Percentiles rank a stretch among this genome's conserved stretches.
phyloP scores from a whole-genome alignment of 2,329 filamentous ascomycete species.

The Alternaria rosae region DNA sequence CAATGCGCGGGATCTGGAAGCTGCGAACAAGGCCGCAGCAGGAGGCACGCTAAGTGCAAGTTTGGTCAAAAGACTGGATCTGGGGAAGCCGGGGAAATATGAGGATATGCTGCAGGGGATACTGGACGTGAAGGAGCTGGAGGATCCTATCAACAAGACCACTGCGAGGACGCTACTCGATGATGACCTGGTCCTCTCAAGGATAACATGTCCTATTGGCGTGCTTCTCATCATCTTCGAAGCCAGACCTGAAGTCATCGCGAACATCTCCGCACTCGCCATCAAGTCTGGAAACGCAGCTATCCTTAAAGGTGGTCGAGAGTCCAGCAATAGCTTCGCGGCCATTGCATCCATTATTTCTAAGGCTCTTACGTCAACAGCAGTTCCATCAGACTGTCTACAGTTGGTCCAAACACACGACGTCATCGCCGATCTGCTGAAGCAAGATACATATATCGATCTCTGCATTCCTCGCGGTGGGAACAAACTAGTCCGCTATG shows the following conservation, averaged over 20 bases:
- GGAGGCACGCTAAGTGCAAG: conserved; percentile 80
- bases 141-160: conserved; percentile 87
- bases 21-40: conserved; percentile 75
- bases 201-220: conserved; percentile 92
- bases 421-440: conserved; percentile 85
- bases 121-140: conserved; percentile 80
- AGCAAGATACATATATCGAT: conserved; percentile 86
- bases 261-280: conserved; percentile 93
- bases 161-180: conserved; percentile 86
- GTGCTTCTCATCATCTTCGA: conserved; percentile 99
- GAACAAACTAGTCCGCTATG: conserved; percentile 87
- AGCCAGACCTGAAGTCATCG: conserved; percentile 95
- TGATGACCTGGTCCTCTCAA: conserved; percentile 82
- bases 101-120: conserved; percentile 98
- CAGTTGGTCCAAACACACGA: conserved; percentile 95
- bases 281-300: conserved; percentile 98
- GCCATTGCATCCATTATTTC: conserved; percentile 89
- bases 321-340: conserved; percentile 93
- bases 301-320: conserved; percentile 96
- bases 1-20: conserved; percentile 81
- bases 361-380: conserved; percentile 72
- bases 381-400: conserved; percentile 84
- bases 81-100: conserved; percentile 87
- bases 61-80: conserved; percentile 85
- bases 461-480: conserved; percentile 92